A percentile compares a stretch with the other conserved stretches of the same genome.
Conservation (phyloP, 371 early-diverging fungal genomes). For the Fennellomyces sp. region DNA sequence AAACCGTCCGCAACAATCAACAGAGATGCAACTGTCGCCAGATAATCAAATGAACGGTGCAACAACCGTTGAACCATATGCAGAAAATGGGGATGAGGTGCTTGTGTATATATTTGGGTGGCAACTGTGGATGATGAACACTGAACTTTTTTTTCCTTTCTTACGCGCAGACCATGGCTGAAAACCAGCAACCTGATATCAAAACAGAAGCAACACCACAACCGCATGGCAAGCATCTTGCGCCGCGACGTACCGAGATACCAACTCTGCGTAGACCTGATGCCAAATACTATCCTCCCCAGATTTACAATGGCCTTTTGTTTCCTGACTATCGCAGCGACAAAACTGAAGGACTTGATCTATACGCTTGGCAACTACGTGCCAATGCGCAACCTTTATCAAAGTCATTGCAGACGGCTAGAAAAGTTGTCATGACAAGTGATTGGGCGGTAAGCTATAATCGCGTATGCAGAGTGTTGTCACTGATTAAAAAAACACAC, state of each 20-base stretch:
- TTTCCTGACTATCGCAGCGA: constrained; percentile 38
- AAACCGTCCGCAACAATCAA: neutral
- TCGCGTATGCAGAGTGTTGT: too few species aligned
- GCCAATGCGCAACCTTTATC: constrained; percentile 74
- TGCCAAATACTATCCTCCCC: constrained; percentile 34
- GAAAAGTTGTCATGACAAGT: constrained; percentile 76
- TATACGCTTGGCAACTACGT: constrained; percentile 79
- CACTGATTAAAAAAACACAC: neutral
- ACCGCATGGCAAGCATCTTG: neutral
- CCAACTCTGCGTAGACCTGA: constrained; percentile 26
- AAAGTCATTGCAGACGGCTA: constrained; percentile 67
- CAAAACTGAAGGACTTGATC: constrained; percentile 46
- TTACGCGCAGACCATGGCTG: neutral
- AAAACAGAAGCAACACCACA: neutral
- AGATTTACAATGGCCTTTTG: constrained; percentile 45
- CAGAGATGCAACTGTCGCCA: too few species aligned
- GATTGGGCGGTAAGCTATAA: constrained; percentile 75
- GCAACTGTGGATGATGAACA: neutral
- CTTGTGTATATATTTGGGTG: too few species aligned
- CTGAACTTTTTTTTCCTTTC: neutral
- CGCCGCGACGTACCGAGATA: constrained; percentile 29
- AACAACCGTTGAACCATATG: neutral
- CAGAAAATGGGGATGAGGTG: too few species aligned
- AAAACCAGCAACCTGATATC: neutral
- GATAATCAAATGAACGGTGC: neutral